Conservation (phyloP, 2,329 filamentous ascomycete species). For the Cytospora piceae region DNA sequence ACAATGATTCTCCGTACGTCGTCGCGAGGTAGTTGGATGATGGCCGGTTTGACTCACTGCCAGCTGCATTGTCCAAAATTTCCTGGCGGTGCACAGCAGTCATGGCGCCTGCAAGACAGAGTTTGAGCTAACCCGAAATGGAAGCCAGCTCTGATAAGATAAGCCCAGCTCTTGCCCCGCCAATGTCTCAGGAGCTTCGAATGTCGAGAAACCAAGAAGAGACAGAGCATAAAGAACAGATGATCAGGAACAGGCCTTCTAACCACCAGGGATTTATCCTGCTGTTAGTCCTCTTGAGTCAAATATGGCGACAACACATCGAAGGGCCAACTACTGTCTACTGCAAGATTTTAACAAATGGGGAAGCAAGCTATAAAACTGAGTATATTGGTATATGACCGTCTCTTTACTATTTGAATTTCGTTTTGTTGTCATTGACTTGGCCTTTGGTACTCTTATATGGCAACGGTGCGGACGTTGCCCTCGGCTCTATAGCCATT, state of each 20-base stretch:
- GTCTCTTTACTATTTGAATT: not conserved
- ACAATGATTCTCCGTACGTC: not conserved
- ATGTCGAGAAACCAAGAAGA: not conserved
- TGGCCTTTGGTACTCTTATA: slow-evolving; percentile 3
- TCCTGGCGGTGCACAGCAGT: slow-evolving; percentile 4
- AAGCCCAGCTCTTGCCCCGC: not conserved
- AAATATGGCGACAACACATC: too few relatives aligned
- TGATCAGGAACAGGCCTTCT: too few relatives aligned
- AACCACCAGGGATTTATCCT: too few relatives aligned
- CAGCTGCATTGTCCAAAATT: slow-evolving; percentile 4
- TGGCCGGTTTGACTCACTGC: slow-evolving; percentile 3
- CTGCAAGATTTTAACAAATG: too few relatives aligned
- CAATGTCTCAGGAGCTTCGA: not conserved
- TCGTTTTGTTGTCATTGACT: not conserved
- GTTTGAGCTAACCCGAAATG: not conserved
- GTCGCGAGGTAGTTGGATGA: slow-evolving; percentile 3
- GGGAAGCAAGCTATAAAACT: too few relatives aligned
- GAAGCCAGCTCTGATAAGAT: slow-evolving; percentile 4
- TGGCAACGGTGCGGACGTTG: slow-evolving; percentile 12
- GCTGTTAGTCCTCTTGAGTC: too few relatives aligned
- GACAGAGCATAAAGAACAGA: not conserved
- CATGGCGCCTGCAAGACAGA: not conserved
- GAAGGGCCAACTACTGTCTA: too few relatives aligned
- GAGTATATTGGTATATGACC: not conserved
- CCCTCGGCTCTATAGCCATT: slow-evolving; percentile 18